phyloP scores from a whole-genome alignment of 768 basidiomycete species.

The Pulveroboletus sp. region DNA sequence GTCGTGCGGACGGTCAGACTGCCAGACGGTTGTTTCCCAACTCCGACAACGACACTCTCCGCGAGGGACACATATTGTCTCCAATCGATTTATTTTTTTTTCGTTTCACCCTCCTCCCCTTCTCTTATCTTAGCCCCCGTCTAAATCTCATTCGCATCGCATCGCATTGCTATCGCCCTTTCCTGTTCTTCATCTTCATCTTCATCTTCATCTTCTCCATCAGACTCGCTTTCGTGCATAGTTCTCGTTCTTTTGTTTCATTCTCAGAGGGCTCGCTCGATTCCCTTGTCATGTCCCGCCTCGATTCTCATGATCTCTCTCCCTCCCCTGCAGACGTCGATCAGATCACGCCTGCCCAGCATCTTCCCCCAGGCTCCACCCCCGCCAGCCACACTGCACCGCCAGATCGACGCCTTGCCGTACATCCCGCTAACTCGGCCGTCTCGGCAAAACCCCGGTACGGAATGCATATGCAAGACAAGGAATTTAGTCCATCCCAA shows the following conservation, averaged over 20 bases:
- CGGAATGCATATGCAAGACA: conserved; percentile 36
- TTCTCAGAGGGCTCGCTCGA: conserved; percentile 18
- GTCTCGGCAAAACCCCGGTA: conserved; percentile 33
- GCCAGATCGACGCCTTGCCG: conserved; percentile 23
- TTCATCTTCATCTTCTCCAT: conserved; percentile 15
- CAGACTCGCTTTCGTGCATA: conserved; percentile 29
- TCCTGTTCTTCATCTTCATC: conserved; percentile 15
- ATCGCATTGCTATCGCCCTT: conserved; percentile 34
- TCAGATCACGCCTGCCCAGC: conserved; percentile 11
- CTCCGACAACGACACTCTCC: conserved; percentile 33
- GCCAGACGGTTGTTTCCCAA: conserved; percentile 24
- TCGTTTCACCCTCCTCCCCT: conserved; percentile 22
- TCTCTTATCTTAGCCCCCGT: conserved; percentile 30
- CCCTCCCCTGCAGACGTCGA: conserved; percentile 35
- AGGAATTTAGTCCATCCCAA: conserved; percentile 32
- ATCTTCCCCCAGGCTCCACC: conserved; percentile 16
- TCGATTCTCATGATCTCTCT: conserved; percentile 42
- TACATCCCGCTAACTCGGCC: conserved; percentile 16
- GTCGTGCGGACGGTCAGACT: conserved; percentile 17
- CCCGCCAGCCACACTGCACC: conserved; percentile 7
- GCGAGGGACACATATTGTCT: conserved; percentile 28
- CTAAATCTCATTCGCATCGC: conserved; percentile 33
- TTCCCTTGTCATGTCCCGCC: conserved; percentile 39
- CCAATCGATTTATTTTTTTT: conserved; percentile 28
- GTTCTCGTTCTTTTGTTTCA: conserved; percentile 30